These are phyloP conservation scores for Venturia effusa DNA, from an alignment of 2,329 filamentous ascomycete species.

Conservation along the genomic window DNA sequence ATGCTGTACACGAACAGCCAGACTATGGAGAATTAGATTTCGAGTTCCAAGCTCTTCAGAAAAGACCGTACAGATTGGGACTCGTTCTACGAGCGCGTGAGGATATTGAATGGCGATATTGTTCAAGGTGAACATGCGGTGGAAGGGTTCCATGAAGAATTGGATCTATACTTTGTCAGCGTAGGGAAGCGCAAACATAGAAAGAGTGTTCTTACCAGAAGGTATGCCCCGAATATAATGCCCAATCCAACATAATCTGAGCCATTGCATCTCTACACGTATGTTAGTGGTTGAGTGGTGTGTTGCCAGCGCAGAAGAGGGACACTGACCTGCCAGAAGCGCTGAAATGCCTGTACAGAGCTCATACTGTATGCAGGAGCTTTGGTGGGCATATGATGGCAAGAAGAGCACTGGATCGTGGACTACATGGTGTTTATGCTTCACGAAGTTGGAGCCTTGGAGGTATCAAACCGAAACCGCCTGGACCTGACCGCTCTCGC, in stretches of 20 bases:
- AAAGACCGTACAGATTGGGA: conserved; percentile 55
- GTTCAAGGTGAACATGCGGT: conserved; percentile 86
- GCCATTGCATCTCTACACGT: conserved; percentile 61
- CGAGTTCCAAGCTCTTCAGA: not conserved
- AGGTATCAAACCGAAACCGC: not conserved
- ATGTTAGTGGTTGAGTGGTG: not conserved
- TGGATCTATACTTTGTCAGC: conserved; percentile 40
- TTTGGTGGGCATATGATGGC: not conserved
- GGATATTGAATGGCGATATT: conserved; percentile 79
- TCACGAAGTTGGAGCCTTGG: too few relatives aligned
- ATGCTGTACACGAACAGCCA: conserved; percentile 74
- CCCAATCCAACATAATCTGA: conserved; percentile 76
- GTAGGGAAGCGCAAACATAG: conserved; percentile 2
- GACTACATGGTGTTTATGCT: not conserved
- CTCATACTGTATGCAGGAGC: not conserved
- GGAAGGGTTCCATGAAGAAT: conserved; percentile 70
- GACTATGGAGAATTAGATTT: conserved; percentile 27
- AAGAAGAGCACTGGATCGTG: not conserved
- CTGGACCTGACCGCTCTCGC: not conserved
- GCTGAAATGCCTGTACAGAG: not conserved
- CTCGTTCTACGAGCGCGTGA: conserved; percentile 72
- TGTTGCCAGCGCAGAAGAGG: too few relatives aligned
- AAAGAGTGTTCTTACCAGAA: conserved; percentile 39
- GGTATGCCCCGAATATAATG: conserved; percentile 57
- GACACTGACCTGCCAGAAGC: conserved; percentile 1